A percentile compares a stretch with the other conserved stretches of the same genome.
Evolutionary conservation across 148 eudicot species (phyloP).

Genomic region (Nyssa sinensis): DNA sequence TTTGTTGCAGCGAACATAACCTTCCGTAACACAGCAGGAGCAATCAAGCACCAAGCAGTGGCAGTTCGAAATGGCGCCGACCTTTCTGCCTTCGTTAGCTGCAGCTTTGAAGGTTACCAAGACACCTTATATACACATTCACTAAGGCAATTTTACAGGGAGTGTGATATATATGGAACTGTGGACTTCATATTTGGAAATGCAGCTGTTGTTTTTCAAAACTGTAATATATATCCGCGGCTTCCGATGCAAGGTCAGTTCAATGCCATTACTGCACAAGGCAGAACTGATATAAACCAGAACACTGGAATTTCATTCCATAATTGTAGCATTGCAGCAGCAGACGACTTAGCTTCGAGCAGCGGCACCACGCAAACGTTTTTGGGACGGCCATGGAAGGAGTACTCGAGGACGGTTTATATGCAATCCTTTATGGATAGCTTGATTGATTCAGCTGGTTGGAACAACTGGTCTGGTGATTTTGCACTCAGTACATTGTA

Average conservation of each 20-base stretch:
- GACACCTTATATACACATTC: slow-evolving; percentile 37
- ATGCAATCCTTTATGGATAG: slow-evolving; percentile 21
- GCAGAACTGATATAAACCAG: slow-evolving; percentile 28
- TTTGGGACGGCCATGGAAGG: slow-evolving; percentile 43
- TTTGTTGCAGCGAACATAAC: slow-evolving; percentile 30
- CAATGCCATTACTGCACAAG: slow-evolving; percentile 35
- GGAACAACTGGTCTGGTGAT: slow-evolving; percentile 30
- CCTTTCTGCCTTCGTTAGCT: slow-evolving; percentile 27
- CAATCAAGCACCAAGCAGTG: slow-evolving; percentile 33
- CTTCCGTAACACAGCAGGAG: slow-evolving; percentile 39
- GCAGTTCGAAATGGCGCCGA: slow-evolving; percentile 32
- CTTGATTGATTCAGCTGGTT: slow-evolving; percentile 29
- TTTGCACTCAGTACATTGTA: slow-evolving; percentile 31
- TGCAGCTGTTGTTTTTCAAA: slow-evolving; percentile 31
- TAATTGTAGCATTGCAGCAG: slow-evolving; percentile 17
- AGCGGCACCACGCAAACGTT: slow-evolving; percentile 12
- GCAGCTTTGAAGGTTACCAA: slow-evolving; percentile 45
- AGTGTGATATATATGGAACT: slow-evolving; percentile 41
- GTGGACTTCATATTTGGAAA: slow-evolving; percentile 44
- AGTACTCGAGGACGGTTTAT: slow-evolving; percentile 20
- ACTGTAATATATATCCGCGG: slow-evolving; percentile 29
- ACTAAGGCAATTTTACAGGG: slow-evolving; percentile 33
- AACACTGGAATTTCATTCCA: slow-evolving; percentile 33
- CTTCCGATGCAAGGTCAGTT: slow-evolving; percentile 24
- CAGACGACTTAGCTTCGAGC: slow-evolving; percentile 17